A percentile compares a stretch with the other conserved stretches of the same genome.
These are phyloP conservation scores for Paraconiothyrium brasiliense DNA, from an alignment of 2,329 filamentous ascomycete species.

Conservation along the genomic window DNA sequence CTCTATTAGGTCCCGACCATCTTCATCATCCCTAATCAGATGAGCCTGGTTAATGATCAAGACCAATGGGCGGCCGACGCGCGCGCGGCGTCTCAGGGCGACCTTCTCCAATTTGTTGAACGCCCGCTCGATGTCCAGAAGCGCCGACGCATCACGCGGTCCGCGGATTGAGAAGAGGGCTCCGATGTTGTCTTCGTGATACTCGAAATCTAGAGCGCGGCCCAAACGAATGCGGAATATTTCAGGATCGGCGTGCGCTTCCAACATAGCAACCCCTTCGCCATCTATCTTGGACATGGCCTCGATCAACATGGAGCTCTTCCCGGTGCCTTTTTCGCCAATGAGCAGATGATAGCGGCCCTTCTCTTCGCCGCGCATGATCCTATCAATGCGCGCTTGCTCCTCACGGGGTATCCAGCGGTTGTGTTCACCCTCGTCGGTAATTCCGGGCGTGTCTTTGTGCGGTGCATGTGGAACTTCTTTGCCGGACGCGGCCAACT, in stretches of 20 bases:
- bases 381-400: constrained; percentile 81
- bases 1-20: constrained; percentile 92
- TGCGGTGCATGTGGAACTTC: constrained; percentile 36
- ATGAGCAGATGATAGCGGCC: constrained; percentile 93
- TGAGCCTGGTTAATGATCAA: constrained; percentile 95
- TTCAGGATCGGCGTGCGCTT: constrained; percentile 93
- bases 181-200: constrained; percentile 97
- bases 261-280: constrained; percentile 91
- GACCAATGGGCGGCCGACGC: constrained; percentile 75
- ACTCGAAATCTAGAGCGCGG: constrained; percentile 95
- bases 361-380: constrained; percentile 74
- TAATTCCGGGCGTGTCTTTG: constrained; percentile 18
- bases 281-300: constrained; percentile 94
- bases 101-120: constrained; percentile 99
- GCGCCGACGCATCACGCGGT: constrained; percentile 87
- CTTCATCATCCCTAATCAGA: constrained; percentile 87
- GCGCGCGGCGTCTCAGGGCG: constrained; percentile 74
- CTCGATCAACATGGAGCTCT: constrained; percentile 95
- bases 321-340: constrained; percentile 95
- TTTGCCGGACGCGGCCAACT: constrained; percentile 61
- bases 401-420: constrained; percentile 88
- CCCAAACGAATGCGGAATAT: constrained; percentile 93
- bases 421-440: constrained; percentile 62
- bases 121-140: constrained; percentile 94
- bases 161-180: constrained; percentile 94